Evolutionary conservation across 2,329 filamentous ascomycete species (phyloP), one percentile per base, ranked within the genome.

Genomic region (Pseudogymnoascus sp.): DNA sequence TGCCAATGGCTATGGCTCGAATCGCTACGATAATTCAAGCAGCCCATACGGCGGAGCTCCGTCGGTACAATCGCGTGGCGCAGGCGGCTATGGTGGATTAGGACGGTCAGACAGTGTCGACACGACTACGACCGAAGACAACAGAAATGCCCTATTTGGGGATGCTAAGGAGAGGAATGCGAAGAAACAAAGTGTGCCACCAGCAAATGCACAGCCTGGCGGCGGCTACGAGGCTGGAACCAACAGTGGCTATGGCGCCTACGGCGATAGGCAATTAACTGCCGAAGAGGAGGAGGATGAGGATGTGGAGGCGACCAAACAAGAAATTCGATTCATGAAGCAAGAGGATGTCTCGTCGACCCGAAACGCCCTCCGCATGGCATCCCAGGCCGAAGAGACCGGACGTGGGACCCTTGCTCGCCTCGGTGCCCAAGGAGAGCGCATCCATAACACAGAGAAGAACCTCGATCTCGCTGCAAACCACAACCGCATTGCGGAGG

Each of bases 381-480:
- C 87, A 29, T 81, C 86, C 58, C 82, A 89, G 74, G 84, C 86
- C 8, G 83, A 91, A 69, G 85, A 90, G 68, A 87, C 83, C 38
- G 90, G 89, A 52, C 82, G 86, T 23, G 83, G 84, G 60, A 92
- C 89, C 0, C 80, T 93, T 38, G 87, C 85, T 39, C 82, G 88
- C 63, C 83, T 96, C 11, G 89, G 87, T 61, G 84, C 82, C 12
- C 92, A 96, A 74, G 89, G 88, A 64, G 91, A 96, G 72, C 83
- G 88, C 14, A 82, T 96, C 62, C 85, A 92, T 72, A 91, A 92
- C 71, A 90, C 89, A 0, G 90, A 96, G 74, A 85, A 84, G 74
- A 91, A 93, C 69, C 81, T 97, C 63, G 91, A 96, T 69, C 80
- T 90, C 66, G 89, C 91, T 3, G 77, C 83, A n/a, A 88, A 87